Evolutionary conservation across 2,329 filamentous ascomycete genomes (phyloP), one percentile per base, ranked within the genome.

Genomic region (Rhexocercosporidium sp.): DNA sequence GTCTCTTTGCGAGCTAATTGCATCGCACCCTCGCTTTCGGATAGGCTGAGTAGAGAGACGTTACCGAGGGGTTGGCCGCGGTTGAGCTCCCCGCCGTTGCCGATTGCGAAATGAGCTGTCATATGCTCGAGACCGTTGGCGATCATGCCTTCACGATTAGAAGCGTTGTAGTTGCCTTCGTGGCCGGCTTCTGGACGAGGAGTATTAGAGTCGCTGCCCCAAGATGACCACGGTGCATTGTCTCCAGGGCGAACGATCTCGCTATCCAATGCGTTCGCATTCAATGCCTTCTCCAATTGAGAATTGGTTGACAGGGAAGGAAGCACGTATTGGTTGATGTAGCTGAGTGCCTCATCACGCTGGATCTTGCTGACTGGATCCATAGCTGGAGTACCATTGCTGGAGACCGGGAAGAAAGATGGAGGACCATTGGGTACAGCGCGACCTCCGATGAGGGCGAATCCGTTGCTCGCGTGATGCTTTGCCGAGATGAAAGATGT

Each of bases 321-420:
- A 39, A 90, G 80, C 1, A 91, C 86, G 70, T 88, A 89, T 77
- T 91, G 88, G 76, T 91, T 90, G 78, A 91, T 90, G 77, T 90
- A 90, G 76, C 84, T 86, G 47, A 91, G 84, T 0, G 87, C 87
- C 74, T 90, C 88, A 72, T 90, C 88, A 14, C 87, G 85, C 76
- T 89, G 87, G 71, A 90, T 87, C 80, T 90, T 90, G 70, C 84
- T 84, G 29, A 89, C 83, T 1, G 88, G 86, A 71, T 90, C 88
- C 66, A 84, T 82, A 6, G 81, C 81, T 57, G 82, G 62, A 37
- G 62, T 64, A 25, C 66, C 70, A 41, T 70, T 73, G 31, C 70
- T 71, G 11, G 60, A 79, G 1, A 81, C 77, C 0, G 87, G 88
- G 73, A 90, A 89, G 77, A 86, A 90, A 44, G 85, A 84, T 1